Conservation (phyloP, 2,329 filamentous ascomycete species). For the Diplodia intermedia region DNA sequence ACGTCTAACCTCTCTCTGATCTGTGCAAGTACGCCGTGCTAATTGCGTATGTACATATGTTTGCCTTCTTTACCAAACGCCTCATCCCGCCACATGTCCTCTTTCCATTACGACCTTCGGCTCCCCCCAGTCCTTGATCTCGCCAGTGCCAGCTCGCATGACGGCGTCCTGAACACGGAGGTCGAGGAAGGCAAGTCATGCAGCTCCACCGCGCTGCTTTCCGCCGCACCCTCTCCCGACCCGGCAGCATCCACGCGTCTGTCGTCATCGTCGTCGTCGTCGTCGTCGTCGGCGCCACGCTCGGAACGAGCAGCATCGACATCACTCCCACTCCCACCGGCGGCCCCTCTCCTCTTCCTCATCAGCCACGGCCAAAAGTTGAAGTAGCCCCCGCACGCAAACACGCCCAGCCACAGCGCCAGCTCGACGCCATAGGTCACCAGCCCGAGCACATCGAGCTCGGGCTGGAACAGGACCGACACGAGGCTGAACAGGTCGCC, state of each 20-base stretch:
- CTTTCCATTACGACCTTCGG: not conserved
- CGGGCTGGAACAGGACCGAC: slow-evolving; percentile 67
- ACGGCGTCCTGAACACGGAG: slow-evolving; percentile 68
- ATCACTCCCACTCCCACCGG: slow-evolving; percentile 32
- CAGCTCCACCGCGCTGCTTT: slow-evolving; percentile 46
- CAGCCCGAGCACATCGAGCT: slow-evolving; percentile 66
- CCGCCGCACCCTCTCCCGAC: not conserved
- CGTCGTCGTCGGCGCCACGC: not conserved
- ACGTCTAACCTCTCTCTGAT: not conserved
- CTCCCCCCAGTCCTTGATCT: slow-evolving; percentile 30
- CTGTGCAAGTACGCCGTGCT: not conserved
- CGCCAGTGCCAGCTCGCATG: slow-evolving; percentile 44
- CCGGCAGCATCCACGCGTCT: not conserved
- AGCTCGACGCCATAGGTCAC: slow-evolving; percentile 72
- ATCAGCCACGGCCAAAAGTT: slow-evolving; percentile 67
- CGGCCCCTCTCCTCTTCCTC: slow-evolving; percentile 41
- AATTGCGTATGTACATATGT: not conserved
- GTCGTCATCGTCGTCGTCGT: too few relatives aligned
- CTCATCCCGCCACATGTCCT: not conserved
- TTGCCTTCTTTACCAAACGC: not conserved
- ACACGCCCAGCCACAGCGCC: slow-evolving; percentile 70
- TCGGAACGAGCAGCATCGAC: not conserved
- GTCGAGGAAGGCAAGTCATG: slow-evolving; percentile 65
- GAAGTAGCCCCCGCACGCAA: slow-evolving; percentile 69
- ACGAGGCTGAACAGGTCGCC: slow-evolving; percentile 72